These are phyloP conservation scores for Stephania japonica DNA, from an alignment of 164 flowering plant genomes.

Conservation along the genomic window DNA sequence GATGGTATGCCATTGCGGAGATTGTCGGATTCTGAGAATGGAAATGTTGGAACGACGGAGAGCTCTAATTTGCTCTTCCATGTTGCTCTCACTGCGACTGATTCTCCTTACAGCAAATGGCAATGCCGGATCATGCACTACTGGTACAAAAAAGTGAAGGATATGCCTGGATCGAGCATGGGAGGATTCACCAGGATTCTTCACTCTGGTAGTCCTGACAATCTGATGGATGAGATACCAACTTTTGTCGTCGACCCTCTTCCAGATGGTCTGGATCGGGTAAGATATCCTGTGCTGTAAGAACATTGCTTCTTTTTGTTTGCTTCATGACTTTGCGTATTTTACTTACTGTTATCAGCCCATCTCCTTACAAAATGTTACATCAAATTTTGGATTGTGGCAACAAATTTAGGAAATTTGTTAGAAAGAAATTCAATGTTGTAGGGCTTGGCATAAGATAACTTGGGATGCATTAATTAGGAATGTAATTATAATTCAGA, in stretches of 20 bases:
- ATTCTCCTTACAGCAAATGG: conserved; percentile 86
- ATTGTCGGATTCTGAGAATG: conserved; percentile 40
- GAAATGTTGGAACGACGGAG: conserved; percentile 20
- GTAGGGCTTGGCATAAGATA: no score
- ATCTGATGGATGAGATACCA: conserved; percentile 94
- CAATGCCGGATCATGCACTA: conserved; percentile 95
- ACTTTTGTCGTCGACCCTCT: conserved; percentile 90
- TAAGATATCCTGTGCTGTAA: conserved; percentile 26
- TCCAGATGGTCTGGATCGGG: conserved; percentile 84
- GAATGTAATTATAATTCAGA: no score
- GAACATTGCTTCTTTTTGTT: neutral
- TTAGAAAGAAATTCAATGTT: no score
- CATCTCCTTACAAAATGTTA: neutral
- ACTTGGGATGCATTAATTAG: no score
- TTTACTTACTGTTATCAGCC: neutral
- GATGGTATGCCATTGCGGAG: conserved; percentile 7
- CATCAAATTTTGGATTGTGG: no score
- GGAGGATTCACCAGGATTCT: conserved; percentile 86
- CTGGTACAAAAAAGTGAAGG: conserved; percentile 77
- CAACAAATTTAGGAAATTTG: no score
- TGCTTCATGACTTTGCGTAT: neutral
- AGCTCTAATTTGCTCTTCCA: conserved; percentile 44
- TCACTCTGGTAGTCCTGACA: conserved; percentile 78
- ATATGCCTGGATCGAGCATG: conserved; percentile 83
- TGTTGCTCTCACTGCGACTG: conserved; percentile 87